Percentiles rank a stretch among this genome's conserved stretches.
Conservation (phyloP, 306 rosid genomes). For the Quercus alba region DNA sequence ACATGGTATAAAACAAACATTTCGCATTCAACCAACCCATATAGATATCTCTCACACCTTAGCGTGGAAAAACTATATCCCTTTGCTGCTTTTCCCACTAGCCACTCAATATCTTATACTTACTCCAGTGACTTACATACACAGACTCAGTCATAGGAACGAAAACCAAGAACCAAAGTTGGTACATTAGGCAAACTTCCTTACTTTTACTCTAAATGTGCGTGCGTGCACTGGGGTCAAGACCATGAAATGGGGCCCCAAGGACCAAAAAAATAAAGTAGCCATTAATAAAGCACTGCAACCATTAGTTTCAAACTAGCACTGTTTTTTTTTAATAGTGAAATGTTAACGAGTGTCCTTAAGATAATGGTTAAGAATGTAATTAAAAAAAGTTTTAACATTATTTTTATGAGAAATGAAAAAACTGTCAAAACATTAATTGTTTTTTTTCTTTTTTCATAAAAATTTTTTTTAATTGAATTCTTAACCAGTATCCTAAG, state of each 20-base stretch:
- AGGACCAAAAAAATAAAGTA: neutral
- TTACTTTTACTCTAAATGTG: neutral
- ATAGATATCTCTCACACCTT: constrained; percentile 9
- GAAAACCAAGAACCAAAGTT: neutral
- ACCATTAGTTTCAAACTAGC: too few relatives aligned
- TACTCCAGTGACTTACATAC: neutral
- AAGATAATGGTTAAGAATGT: too few relatives aligned
- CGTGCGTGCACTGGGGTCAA: neutral
- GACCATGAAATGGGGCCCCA: neutral
- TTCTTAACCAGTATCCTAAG: too few relatives aligned
- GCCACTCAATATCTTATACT: constrained; percentile 35
- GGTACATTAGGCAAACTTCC: neutral
- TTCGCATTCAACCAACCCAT: constrained; percentile 44
- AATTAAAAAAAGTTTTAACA: too few relatives aligned
- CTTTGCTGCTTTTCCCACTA: constrained; percentile 26
- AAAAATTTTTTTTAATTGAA: too few relatives aligned
- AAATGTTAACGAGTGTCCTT: too few relatives aligned
- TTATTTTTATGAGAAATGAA: too few relatives aligned
- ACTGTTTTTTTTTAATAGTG: too few relatives aligned
- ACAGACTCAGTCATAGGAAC: neutral
- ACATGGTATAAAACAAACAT: constrained; percentile 48
- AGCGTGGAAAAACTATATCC: constrained; percentile 17
- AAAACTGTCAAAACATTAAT: too few relatives aligned
- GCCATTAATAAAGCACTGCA: too few relatives aligned
- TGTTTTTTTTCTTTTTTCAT: too few relatives aligned